These are phyloP conservation scores for Trichoderma breve DNA, from an alignment of 2,329 filamentous ascomycete species.

Conservation along the genomic window DNA sequence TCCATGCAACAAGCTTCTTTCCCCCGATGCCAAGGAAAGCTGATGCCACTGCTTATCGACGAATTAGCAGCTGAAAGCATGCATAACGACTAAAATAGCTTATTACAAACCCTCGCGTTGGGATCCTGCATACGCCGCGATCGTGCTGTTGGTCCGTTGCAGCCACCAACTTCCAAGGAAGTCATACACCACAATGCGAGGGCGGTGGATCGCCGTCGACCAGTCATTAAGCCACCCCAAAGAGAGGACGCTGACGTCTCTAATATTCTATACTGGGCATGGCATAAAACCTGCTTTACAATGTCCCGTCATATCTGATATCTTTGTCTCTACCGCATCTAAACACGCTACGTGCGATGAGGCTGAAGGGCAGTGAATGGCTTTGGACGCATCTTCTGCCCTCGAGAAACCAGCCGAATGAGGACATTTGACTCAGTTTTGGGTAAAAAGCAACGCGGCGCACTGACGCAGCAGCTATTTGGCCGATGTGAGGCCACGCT, in stretches of 20 bases:
- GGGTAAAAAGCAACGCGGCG: background rate
- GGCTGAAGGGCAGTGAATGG: background rate
- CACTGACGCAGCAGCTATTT: background rate
- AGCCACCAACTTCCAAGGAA: background rate
- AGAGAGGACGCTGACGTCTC: background rate
- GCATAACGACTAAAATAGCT: background rate
- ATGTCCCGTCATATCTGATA: background rate
- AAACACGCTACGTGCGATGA: background rate
- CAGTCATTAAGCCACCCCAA: background rate
- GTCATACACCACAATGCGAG: background rate
- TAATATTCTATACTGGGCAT: background rate
- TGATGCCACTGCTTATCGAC: background rate
- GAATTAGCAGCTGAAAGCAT: background rate
- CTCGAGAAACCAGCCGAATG: background rate
- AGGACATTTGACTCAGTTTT: background rate
- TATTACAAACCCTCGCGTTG: background rate
- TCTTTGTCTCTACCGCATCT: background rate
- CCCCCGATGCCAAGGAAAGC: background rate
- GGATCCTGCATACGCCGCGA: background rate
- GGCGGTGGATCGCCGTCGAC: conserved; percentile 9
- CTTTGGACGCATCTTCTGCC: background rate
- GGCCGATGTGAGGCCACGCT: background rate
- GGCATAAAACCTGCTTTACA: background rate
- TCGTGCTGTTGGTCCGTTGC: background rate
- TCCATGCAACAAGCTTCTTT: background rate